These are phyloP conservation scores for Dryas drummondii DNA, from an alignment of 306 rosid species.

Conservation along the genomic window DNA sequence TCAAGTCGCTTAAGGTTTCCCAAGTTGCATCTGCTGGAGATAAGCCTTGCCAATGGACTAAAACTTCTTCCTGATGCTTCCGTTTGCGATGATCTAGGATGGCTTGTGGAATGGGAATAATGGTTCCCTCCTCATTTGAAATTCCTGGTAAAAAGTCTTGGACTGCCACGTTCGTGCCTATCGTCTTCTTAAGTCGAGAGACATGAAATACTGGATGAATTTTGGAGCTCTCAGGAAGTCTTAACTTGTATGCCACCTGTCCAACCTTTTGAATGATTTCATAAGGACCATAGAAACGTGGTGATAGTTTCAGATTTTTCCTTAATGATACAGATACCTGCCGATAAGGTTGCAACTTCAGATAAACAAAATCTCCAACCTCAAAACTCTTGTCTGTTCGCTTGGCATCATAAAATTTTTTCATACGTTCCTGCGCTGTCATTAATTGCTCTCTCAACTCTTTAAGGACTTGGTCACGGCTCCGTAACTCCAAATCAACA, in stretches of 20 bases:
- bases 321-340: neutral
- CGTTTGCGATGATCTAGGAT: neutral
- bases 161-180: neutral
- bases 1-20: neutral
- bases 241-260: neutral
- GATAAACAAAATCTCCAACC: neutral
- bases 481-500: neutral
- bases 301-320: neutral
- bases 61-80: neutral
- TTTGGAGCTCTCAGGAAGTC: neutral
- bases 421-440: neutral
- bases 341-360: neutral
- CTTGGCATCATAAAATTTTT: neutral
- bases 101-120: neutral
- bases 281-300: neutral
- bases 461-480: neutral
- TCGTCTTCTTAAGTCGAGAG: neutral
- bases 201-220: neutral
- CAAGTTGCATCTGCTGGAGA: conserved; percentile 2
- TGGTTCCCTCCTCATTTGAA: neutral
- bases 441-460: neutral
- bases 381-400: neutral
- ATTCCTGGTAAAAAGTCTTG: neutral
- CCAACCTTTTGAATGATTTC: neutral
- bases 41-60: neutral